phyloP scores from a whole-genome alignment of 169 alveolate genomes.

The Theileria annulata region DNA sequence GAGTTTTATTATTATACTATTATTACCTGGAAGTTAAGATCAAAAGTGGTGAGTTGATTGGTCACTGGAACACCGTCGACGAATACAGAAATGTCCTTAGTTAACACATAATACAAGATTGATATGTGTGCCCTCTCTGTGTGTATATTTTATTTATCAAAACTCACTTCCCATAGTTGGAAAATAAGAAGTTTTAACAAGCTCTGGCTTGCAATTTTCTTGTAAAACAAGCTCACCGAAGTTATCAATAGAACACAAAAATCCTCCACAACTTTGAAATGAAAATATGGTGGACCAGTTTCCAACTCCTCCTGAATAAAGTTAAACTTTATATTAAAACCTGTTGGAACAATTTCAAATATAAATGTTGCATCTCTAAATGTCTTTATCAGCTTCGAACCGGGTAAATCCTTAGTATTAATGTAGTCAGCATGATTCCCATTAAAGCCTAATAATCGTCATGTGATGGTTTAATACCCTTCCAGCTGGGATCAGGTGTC shows the following conservation, averaged over 20 bases:
- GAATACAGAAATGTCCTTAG: conserved; percentile 62
- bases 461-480: conserved; percentile 18
- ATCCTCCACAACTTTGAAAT: conserved; percentile 78
- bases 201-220: conserved; percentile 79
- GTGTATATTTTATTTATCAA: conserved; percentile 25
- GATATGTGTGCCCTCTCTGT: conserved; percentile 50
- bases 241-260: conserved; percentile 74
- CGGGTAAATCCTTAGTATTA: conserved; percentile 68
- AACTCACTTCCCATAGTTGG: conserved; percentile 73
- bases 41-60: conserved; percentile 49
- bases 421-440: conserved; percentile 70
- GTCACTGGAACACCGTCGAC: conserved; percentile 68
- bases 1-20: not conserved
- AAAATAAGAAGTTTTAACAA: conserved; percentile 70
- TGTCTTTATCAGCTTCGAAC: conserved; percentile 67
- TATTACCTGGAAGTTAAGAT: conserved; percentile 65
- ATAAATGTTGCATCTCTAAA: conserved; percentile 70
- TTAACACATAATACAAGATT: conserved; percentile 55
- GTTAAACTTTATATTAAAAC: not conserved
- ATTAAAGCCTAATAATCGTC: conserved; percentile 59
- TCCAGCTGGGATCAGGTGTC: conserved; percentile 68
- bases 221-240: conserved; percentile 78
- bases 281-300: conserved; percentile 61
- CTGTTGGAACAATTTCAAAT: conserved; percentile 66
- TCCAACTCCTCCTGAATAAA: conserved; percentile 36